These are phyloP conservation scores for Passalora sequoiae DNA, from an alignment of 2,329 filamentous ascomycete genomes.

Conservation along the genomic window DNA sequence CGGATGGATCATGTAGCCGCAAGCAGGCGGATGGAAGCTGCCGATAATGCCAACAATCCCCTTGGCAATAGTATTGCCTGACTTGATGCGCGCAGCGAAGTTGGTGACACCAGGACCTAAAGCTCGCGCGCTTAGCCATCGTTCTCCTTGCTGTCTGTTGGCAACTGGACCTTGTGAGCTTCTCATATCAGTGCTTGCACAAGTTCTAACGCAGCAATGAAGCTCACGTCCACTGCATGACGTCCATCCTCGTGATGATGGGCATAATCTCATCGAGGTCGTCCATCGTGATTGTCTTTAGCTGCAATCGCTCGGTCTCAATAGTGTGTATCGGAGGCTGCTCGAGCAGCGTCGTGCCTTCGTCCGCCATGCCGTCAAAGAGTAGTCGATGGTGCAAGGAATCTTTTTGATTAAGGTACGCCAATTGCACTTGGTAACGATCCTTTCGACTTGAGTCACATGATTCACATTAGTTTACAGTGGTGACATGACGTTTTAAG, in stretches of 20 bases:
- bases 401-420: too few relatives aligned
- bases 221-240: constrained; percentile 57
- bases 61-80: constrained; percentile 55
- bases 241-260: constrained; percentile 55
- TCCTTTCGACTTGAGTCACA: neutral
- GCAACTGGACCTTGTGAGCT: constrained; percentile 15
- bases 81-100: constrained; percentile 48
- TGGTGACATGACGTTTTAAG: too few relatives aligned
- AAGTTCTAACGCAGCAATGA: constrained; percentile 23
- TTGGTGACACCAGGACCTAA: constrained; percentile 48
- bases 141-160: constrained; percentile 21
- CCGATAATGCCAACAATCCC: constrained; percentile 44
- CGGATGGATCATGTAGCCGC: constrained; percentile 42
- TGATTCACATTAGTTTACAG: neutral
- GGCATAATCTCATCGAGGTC: constrained; percentile 32
- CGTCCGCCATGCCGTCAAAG: constrained; percentile 3
- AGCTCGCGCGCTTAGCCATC: constrained; percentile 38
- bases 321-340: constrained; percentile 15
- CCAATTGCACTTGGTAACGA: too few relatives aligned
- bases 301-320: constrained; percentile 17
- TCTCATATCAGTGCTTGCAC: constrained; percentile 44
- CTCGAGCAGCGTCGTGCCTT: constrained; percentile 8
- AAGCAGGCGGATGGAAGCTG: constrained; percentile 37
- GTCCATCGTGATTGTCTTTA: constrained; percentile 19
- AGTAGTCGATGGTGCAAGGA: too few relatives aligned